Evolutionary conservation across 257 asterid species (phyloP).

Genomic region (Ophiorrhiza pumila): DNA sequence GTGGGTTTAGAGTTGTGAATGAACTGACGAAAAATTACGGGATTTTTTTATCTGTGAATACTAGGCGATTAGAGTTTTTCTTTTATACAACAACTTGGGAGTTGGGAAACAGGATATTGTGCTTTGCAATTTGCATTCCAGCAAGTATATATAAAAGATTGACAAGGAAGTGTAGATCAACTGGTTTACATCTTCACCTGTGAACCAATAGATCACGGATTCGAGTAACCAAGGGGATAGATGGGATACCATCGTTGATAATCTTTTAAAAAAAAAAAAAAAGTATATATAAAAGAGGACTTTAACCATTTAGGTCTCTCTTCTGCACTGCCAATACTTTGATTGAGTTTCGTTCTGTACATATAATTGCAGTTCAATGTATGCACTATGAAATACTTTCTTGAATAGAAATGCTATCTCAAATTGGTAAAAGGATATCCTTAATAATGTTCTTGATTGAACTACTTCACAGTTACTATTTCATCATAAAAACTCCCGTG

Average conservation of each 20-base stretch:
- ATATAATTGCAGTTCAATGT: neutral
- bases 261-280: too few species aligned
- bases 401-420: neutral
- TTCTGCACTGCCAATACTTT: neutral
- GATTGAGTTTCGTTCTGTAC: neutral
- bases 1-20: conserved; percentile 11
- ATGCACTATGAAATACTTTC: neutral
- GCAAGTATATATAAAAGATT: too few species aligned
- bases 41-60: conserved; percentile 19
- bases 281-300: neutral
- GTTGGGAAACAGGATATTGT: neutral
- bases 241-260: too few species aligned
- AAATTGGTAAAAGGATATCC: neutral
- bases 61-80: neutral
- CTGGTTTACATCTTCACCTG: too few species aligned
- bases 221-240: too few species aligned
- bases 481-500: too few species aligned
- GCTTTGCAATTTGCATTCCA: neutral
- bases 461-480: neutral
- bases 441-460: neutral
- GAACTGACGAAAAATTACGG: neutral
- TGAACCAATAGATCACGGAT: too few species aligned
- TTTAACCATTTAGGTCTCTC: neutral
- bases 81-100: neutral
- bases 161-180: too few species aligned